phyloP scores from a whole-genome alignment of 2,329 filamentous ascomycete genomes.

The Exophiala spinifera region DNA sequence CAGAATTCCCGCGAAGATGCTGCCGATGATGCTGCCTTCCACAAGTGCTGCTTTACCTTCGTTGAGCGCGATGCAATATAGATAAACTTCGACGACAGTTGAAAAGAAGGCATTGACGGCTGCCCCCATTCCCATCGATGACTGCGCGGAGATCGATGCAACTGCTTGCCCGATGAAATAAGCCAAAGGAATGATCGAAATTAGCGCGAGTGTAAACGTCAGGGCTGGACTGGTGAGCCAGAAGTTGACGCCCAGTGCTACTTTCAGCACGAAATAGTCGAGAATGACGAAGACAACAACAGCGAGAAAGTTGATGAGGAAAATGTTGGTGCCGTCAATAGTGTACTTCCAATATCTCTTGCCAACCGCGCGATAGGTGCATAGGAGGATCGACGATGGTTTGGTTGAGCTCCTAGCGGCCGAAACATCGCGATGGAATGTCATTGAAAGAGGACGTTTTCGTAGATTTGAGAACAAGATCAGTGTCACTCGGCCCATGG shows the following conservation, averaged over 20 bases:
- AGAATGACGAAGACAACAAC: slow-evolving; percentile 93
- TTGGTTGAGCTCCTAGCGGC: slow-evolving; percentile 69
- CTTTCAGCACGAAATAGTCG: slow-evolving; percentile 78
- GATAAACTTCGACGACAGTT: slow-evolving; percentile 93
- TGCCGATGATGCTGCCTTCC: slow-evolving; percentile 94
- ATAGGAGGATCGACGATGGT: slow-evolving; percentile 82
- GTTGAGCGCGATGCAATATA: slow-evolving; percentile 90
- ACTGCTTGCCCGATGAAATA: slow-evolving; percentile 99
- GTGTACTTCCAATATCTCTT: slow-evolving; percentile 99
- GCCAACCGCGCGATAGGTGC: slow-evolving; percentile 94
- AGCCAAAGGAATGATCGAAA: slow-evolving; percentile 92
- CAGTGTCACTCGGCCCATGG: slow-evolving; percentile 93
- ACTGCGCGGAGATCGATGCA: slow-evolving; percentile 96
- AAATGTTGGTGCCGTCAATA: slow-evolving; percentile 96
- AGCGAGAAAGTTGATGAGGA: slow-evolving; percentile 93
- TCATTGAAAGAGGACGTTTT: slow-evolving; percentile 85
- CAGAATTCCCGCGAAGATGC: slow-evolving; percentile 93
- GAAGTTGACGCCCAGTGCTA: slow-evolving; percentile 65
- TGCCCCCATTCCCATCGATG: slow-evolving; percentile 94
- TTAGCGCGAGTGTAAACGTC: slow-evolving; percentile 75
- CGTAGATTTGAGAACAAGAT: slow-evolving; percentile 88
- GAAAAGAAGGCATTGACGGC: slow-evolving; percentile 98
- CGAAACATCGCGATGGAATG: slow-evolving; percentile 82
- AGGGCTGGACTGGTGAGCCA: slow-evolving; percentile 79
- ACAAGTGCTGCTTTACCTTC: slow-evolving; percentile 92